These are phyloP conservation scores for Phytophthora melonis DNA, from an alignment of 352 stramenopile genomes.

Conservation along the genomic window DNA sequence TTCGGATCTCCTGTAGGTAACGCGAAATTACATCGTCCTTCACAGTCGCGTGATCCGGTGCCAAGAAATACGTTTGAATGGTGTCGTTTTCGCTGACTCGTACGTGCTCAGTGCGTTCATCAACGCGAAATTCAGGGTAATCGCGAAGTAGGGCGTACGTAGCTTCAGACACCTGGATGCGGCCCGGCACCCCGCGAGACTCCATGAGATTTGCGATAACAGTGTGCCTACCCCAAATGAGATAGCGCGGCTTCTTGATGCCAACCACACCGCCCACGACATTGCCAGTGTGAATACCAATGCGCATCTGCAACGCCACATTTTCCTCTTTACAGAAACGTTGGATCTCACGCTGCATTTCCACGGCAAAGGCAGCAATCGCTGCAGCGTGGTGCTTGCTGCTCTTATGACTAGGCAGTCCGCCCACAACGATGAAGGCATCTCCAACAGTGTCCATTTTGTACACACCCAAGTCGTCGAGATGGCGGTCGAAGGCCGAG, in stretches of 20 bases:
- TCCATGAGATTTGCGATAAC: constrained; percentile 88
- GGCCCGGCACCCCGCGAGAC: constrained; percentile 58
- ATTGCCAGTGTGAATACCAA: constrained; percentile 86
- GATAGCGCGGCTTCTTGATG: constrained; percentile 87
- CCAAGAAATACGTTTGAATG: constrained; percentile 63
- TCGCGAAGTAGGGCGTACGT: constrained; percentile 62
- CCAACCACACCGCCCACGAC: constrained; percentile 86
- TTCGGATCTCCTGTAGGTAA: constrained; percentile 52
- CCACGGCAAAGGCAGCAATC: constrained; percentile 81
- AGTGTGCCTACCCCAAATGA: constrained; percentile 86
- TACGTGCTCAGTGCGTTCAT: constrained; percentile 54
- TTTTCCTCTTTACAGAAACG: constrained; percentile 70
- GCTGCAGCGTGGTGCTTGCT: constrained; percentile 76
- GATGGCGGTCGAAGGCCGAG: constrained; percentile 80
- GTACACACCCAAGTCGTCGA: constrained; percentile 86
- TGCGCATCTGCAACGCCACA: constrained; percentile 86
- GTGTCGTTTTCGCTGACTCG: constrained; percentile 67
- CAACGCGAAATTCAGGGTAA: constrained; percentile 63
- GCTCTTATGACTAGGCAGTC: constrained; percentile 76
- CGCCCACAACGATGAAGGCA: constrained; percentile 87
- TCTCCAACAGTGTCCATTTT: constrained; percentile 91
- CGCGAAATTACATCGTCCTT: constrained; percentile 60
- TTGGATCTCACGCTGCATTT: constrained; percentile 90
- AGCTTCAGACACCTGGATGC: constrained; percentile 72
- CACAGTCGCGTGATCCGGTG: constrained; percentile 51